Conservation (phyloP, 805 yeast genomes). For the Kazachstania psychrophila region DNA sequence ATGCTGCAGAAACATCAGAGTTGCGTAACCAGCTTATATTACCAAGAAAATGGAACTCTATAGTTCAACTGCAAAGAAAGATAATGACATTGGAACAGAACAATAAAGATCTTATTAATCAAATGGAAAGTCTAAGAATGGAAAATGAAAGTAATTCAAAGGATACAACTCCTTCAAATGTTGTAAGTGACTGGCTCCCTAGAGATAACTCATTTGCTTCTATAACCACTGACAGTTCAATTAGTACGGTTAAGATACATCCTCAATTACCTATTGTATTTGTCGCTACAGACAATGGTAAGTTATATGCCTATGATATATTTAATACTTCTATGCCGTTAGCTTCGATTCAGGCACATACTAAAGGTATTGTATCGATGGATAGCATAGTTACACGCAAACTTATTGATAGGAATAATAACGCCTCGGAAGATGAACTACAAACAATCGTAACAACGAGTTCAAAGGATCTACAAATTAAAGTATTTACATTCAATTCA, state of each 20-base stretch:
- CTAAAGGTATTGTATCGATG: conserved; percentile 45
- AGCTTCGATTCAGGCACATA: conserved; percentile 61
- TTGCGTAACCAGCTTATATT: conserved; percentile 6
- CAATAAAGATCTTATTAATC: conserved; percentile 39
- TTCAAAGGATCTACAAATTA: conserved; percentile 46
- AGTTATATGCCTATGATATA: conserved; percentile 62
- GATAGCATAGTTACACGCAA: conserved; percentile 7
- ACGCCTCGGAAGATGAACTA: too few relatives aligned
- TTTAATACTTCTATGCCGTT: conserved; percentile 53
- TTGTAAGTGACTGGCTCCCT: conserved; percentile 50
- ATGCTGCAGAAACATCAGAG: too few relatives aligned
- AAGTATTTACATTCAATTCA: conserved; percentile 35
- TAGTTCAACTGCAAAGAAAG: conserved; percentile 65
- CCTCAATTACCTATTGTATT: conserved; percentile 60
- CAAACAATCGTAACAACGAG: conserved; percentile 41
- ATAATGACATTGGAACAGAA: conserved; percentile 63
- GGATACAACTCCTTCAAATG: too few relatives aligned
- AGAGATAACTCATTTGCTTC: conserved; percentile 35
- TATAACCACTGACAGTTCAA: conserved; percentile 49
- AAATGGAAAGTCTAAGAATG: conserved; percentile 25
- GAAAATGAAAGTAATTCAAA: neutral
- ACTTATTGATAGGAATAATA: too few relatives aligned
- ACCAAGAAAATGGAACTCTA: conserved; percentile 75
- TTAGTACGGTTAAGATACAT: conserved; percentile 61
- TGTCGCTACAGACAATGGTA: conserved; percentile 65